A percentile compares a stretch with the other conserved stretches of the same genome.
Evolutionary conservation across 768 basidiomycete genomes (phyloP).

Genomic region (Tubosaeta sp.): DNA sequence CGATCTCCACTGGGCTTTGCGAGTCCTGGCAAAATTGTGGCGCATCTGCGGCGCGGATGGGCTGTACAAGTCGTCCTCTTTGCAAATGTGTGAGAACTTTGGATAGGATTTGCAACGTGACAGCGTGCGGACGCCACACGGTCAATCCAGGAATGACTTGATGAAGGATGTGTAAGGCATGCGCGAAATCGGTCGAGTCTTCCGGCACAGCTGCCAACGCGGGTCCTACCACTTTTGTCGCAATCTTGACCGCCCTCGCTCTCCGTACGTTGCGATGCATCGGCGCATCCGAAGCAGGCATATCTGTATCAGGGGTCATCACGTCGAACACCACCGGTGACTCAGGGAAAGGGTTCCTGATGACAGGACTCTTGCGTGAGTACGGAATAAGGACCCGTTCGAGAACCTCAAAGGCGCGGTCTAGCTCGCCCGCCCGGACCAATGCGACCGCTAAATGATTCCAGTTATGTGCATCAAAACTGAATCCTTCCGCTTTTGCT

Average conservation of each 20-base stretch:
- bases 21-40: slow-evolving; percentile 23
- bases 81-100: slow-evolving; percentile 45
- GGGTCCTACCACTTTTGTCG: slow-evolving; percentile 13
- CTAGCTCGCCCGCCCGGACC: slow-evolving; percentile 74
- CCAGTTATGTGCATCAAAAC: slow-evolving; percentile 89
- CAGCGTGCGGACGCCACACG: slow-evolving; percentile 58
- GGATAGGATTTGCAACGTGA: slow-evolving; percentile 45
- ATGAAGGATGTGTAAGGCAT: slow-evolving; percentile 56
- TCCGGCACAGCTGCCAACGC: slow-evolving; percentile 9
- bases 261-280: slow-evolving; percentile 27
- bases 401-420: slow-evolving; percentile 77
- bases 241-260: slow-evolving; percentile 17
- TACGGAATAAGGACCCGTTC: slow-evolving; percentile 72
- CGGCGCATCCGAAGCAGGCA: slow-evolving; percentile 27
- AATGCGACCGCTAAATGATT: slow-evolving; percentile 77
- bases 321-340: slow-evolving; percentile 40
- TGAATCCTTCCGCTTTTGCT: slow-evolving; percentile 59
- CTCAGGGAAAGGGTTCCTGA: slow-evolving; percentile 30
- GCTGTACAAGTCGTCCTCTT: slow-evolving; percentile 45
- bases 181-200: slow-evolving; percentile 46
- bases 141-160: slow-evolving; percentile 62
- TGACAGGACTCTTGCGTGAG: slow-evolving; percentile 30
- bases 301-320: slow-evolving; percentile 20
- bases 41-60: slow-evolving; percentile 29
- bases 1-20: slow-evolving; percentile 26